Conservation (phyloP, 352 stramenopile species). For the Phytophthora ramorum region DNA sequence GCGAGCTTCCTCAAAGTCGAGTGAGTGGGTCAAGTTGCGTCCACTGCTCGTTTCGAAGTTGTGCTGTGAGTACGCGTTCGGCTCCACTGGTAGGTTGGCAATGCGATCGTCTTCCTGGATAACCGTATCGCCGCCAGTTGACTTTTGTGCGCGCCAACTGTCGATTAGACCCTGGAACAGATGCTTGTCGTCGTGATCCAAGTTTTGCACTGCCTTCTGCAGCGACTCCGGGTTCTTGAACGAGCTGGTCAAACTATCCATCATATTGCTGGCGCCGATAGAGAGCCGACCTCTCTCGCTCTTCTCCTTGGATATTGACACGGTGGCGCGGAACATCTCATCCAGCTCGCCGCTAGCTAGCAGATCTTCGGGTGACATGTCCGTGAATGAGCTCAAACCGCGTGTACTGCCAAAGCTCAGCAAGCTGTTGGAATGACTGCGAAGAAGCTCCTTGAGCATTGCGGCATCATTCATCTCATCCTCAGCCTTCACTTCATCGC, state of each 20-base stretch:
- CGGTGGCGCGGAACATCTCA: constrained; percentile 73
- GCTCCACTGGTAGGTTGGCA: constrained; percentile 51
- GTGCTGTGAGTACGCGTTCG: constrained; percentile 39
- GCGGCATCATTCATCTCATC: constrained; percentile 67
- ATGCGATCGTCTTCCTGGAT: constrained; percentile 35
- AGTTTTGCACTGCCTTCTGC: constrained; percentile 57
- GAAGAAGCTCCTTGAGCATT: constrained; percentile 77
- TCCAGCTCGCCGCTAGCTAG: constrained; percentile 82
- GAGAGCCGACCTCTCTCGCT: constrained; percentile 21
- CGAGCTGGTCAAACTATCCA: constrained; percentile 60
- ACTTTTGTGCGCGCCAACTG: constrained; percentile 44
- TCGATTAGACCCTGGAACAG: constrained; percentile 77
- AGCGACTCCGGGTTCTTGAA: constrained; percentile 66
- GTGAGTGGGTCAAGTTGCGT: constrained; percentile 49
- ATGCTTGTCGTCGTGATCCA: constrained; percentile 72
- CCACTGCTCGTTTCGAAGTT: constrained; percentile 42
- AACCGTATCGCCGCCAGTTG: constrained; percentile 12
- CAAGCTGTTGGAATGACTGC: constrained; percentile 68
- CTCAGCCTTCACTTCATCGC: constrained; percentile 62
- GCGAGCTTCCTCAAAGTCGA: constrained; percentile 42
- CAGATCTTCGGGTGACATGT: constrained; percentile 82
- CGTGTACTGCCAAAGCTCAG: constrained; percentile 69
- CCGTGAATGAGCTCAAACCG: constrained; percentile 62
- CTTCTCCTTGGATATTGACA: constrained; percentile 70
- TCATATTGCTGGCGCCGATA: constrained; percentile 33